phyloP scores from a whole-genome alignment of 805 yeast genomes.

The Zygotorulaspora danielsina region DNA sequence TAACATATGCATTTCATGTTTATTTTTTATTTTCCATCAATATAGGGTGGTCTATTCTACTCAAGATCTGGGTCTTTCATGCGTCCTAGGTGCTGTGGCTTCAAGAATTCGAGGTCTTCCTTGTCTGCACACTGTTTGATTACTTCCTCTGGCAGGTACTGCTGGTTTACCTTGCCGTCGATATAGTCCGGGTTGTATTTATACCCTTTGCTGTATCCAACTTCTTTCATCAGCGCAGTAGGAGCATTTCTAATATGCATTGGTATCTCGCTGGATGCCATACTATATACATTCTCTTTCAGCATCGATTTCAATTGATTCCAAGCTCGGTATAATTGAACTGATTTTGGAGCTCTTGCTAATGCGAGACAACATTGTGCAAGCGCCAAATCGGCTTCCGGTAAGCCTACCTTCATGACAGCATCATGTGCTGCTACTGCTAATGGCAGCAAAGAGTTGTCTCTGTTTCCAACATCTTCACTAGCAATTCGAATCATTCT shows the following conservation, averaged over 20 bases:
- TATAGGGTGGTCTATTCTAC: not conserved
- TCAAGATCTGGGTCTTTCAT: constrained; percentile 41
- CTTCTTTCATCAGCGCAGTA: constrained; percentile 79
- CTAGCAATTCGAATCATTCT: constrained; percentile 93
- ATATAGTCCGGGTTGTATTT: constrained; percentile 81
- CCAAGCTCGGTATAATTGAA: constrained; percentile 80
- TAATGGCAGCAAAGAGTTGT: constrained; percentile 79
- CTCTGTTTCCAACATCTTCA: constrained; percentile 88
- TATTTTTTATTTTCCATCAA: not conserved
- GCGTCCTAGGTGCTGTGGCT: constrained; percentile 53
- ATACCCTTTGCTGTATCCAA: constrained; percentile 81
- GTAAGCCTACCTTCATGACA: constrained; percentile 85
- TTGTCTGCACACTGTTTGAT: constrained; percentile 21
- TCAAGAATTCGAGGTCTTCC: constrained; percentile 46
- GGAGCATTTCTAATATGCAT: constrained; percentile 93
- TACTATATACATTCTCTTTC: constrained; percentile 44
- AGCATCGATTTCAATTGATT: constrained; percentile 57
- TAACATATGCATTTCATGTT: constrained; percentile 11
- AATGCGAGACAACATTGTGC: constrained; percentile 93
- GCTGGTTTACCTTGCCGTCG: constrained; percentile 70
- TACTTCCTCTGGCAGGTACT: constrained; percentile 65
- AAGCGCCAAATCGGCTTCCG: constrained; percentile 83
- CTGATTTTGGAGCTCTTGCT: constrained; percentile 81
- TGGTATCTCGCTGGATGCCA: constrained; percentile 56
- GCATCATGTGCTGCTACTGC: constrained; percentile 84